Evolutionary conservation across 2,329 filamentous ascomycete species (phyloP).

Genomic region (Lomentospora prolificans): DNA sequence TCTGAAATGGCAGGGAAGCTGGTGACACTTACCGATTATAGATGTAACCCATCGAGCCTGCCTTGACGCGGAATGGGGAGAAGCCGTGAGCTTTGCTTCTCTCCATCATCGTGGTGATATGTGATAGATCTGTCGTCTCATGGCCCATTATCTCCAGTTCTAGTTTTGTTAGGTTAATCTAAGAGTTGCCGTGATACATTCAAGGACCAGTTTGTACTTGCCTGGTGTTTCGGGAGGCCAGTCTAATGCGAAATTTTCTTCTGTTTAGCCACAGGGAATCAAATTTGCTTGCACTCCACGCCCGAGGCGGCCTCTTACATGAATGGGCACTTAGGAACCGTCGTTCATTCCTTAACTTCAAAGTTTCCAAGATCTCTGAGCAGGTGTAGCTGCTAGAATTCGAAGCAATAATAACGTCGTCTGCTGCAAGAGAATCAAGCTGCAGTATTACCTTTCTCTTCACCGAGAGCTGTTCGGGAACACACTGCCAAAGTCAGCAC

Average conservation of each 20-base stretch:
- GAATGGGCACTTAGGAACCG: constrained; percentile 33
- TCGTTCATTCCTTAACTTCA: constrained; percentile 22
- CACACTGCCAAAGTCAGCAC: constrained; percentile 23
- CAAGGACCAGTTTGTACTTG: constrained; percentile 5
- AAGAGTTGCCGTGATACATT: not conserved
- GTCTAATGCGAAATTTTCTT: constrained; percentile 12
- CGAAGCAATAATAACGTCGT: constrained; percentile 30
- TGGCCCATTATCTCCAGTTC: constrained; percentile 24
- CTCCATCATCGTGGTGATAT: constrained; percentile 16
- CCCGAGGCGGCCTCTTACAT: constrained; percentile 19
- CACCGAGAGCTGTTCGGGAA: constrained; percentile 31
- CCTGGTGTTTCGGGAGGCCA: constrained; percentile 23
- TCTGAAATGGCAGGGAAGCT: not conserved
- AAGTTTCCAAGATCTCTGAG: constrained; percentile 27
- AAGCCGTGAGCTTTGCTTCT: constrained; percentile 19
- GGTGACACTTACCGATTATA: constrained; percentile 18
- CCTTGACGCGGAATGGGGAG: constrained; percentile 20
- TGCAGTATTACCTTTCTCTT: constrained; percentile 28
- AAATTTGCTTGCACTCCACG: not conserved
- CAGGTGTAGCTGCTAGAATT: constrained; percentile 38
- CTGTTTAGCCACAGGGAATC: not conserved
- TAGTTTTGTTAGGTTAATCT: not conserved
- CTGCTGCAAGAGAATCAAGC: constrained; percentile 25
- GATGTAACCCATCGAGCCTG: constrained; percentile 21
- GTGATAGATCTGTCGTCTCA: constrained; percentile 14